phyloP scores from a whole-genome alignment of 176 grass and related monocot species.

The Oropetium thomaeum region DNA sequence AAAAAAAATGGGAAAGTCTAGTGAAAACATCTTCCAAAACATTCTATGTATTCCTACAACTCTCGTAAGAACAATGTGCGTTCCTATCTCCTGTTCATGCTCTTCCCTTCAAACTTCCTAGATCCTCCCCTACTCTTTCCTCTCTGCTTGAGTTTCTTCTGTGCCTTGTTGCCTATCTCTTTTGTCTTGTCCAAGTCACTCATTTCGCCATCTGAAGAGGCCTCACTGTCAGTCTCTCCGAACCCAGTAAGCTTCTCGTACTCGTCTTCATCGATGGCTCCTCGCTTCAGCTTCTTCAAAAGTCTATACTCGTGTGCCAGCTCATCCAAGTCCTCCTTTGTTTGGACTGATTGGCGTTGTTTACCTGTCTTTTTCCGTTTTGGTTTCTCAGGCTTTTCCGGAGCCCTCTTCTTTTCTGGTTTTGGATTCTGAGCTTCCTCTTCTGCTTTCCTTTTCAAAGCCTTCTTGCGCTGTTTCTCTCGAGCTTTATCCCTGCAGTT shows the following conservation, averaged over 20 bases:
- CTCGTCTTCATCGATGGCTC: constrained; percentile 71
- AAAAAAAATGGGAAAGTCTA: background rate
- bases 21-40: background rate
- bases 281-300: constrained; percentile 81
- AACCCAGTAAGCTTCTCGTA: constrained; percentile 86
- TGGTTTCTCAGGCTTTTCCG: constrained; percentile 36
- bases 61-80: background rate
- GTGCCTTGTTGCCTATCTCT: constrained; percentile 30
- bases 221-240: constrained; percentile 41
- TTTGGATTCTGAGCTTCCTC: constrained; percentile 50
- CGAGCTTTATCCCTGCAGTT: constrained; percentile 66
- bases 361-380: constrained; percentile 83
- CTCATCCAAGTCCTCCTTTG: constrained; percentile 90
- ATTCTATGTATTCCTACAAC: background rate
- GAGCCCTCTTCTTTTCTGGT: constrained; percentile 45
- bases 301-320: constrained; percentile 71
- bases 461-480: constrained; percentile 79
- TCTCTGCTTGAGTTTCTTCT: constrained; percentile 54
- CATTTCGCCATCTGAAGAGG: constrained; percentile 5
- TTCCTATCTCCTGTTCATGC: constrained; percentile 30
- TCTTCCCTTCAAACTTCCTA: constrained; percentile 49
- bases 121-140: constrained; percentile 32
- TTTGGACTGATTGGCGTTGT: constrained; percentile 67
- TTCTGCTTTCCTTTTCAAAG: constrained; percentile 67
- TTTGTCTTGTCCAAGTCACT: constrained; percentile 25